Base-by-base conservation (phyloP, 202 grass and related monocot species). In the Digitaria exilis region DNA sequence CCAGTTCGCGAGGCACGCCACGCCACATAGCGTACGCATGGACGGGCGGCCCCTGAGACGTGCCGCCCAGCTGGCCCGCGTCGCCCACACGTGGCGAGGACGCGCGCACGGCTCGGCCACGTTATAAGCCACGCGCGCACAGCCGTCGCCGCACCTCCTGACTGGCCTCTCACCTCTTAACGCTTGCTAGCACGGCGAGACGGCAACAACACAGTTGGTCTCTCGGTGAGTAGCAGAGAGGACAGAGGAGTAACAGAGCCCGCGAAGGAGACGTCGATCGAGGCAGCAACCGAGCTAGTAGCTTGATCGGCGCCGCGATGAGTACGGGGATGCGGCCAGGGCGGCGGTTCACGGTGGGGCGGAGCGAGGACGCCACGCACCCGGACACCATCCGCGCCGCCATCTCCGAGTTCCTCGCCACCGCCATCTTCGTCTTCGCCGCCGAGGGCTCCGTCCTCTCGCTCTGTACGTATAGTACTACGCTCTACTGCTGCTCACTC, bases 391-490 rank as follows among this genome's bases (percentile, higher is more conserved):
- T 97, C 63, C 90, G 95, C 52, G 90, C 95, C 30, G 84, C 92
- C 58, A 71, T 97, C 79, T 90, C 92, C 14, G 92, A 97, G 92
- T 91, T 97, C 79, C 46, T 97, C 65, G 84, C 86, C 67, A 97
- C 95, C 9, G 95, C 90, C 72, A 84, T 97, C 85, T 97, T 97
- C 67, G 92, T 97, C 81, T 97, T 94, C 89, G 95, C 92, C 28
- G 95, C 90, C 61, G 95, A 97, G 84, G 95, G 95, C 52, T 97
- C 95, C 69, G 35, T 97, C 75, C 90, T 97, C 51, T 89, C 92
- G 6, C 95, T 97, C 45, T 90, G 92, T 98, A 76, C 69, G 74
- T 29, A 35, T 69, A 55, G 1, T 46, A 1, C 8, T 7, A 2
- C 22, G 14, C 7, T 34, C 32, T 34, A 34, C 32, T 34, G 32